A percentile compares a stretch with the other conserved stretches of the same genome.
These are phyloP conservation scores for Mucor saturninus DNA, from an alignment of 371 early-diverging fungal species.

Conservation along the genomic window DNA sequence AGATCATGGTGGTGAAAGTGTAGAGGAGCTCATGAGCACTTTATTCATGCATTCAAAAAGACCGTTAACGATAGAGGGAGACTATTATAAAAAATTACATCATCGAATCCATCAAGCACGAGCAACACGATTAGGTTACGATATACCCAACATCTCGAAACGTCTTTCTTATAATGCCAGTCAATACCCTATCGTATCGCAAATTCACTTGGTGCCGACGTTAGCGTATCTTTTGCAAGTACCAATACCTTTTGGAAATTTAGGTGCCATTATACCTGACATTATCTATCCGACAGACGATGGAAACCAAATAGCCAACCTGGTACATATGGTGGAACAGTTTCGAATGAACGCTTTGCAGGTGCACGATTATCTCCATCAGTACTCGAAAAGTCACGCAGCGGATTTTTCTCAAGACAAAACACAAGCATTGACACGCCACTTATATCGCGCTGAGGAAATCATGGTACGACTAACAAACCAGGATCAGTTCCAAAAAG, in stretches of 20 bases:
- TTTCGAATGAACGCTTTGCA: slow-evolving; percentile 81
- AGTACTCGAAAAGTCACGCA: slow-evolving; percentile 49
- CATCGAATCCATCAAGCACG: slow-evolving; percentile 33
- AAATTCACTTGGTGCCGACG: slow-evolving; percentile 88
- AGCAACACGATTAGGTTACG: slow-evolving; percentile 33
- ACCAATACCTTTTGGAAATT: slow-evolving; percentile 85
- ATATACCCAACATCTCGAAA: slow-evolving; percentile 17
- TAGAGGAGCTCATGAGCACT: slow-evolving; percentile 85
- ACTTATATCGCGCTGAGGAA: slow-evolving; percentile 35
- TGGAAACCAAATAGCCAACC: slow-evolving; percentile 32
- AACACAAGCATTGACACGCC: slow-evolving; percentile 25
- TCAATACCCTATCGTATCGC: slow-evolving; percentile 60
- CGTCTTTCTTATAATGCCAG: slow-evolving; percentile 37
- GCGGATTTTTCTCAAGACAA: slow-evolving; percentile 35
- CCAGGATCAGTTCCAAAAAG: slow-evolving; percentile 31
- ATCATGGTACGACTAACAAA: slow-evolving; percentile 27
- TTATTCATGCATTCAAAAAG: slow-evolving; percentile 78
- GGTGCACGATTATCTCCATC: slow-evolving; percentile 70
- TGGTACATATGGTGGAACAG: slow-evolving; percentile 60
- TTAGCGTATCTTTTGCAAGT: slow-evolving; percentile 71
- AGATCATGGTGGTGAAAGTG: slow-evolving; percentile 97
- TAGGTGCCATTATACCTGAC: slow-evolving; percentile 86
- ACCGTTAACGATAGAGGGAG: slow-evolving; percentile 27
- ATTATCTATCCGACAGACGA: slow-evolving; percentile 36
- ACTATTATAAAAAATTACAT: slow-evolving; percentile 21